Percentiles rank a stretch among this genome's conserved stretches.
Conservation (phyloP, 805 yeast species). For the Ascoidea asiatica region DNA sequence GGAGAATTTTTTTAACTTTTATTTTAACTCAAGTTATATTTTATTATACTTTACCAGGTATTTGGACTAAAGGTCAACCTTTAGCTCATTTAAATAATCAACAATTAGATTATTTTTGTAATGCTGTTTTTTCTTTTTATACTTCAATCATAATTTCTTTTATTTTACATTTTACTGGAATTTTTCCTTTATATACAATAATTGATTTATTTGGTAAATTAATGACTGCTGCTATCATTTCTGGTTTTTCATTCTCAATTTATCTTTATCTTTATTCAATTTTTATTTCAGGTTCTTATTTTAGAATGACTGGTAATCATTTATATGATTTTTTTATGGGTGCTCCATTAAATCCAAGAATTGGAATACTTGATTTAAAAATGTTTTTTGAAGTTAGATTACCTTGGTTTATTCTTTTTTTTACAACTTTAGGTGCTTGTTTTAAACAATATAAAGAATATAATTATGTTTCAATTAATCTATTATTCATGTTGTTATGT, state of each 20-base stretch:
- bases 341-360: slow-evolving; percentile 90
- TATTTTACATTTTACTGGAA: slow-evolving; percentile 55
- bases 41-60: slow-evolving; percentile 80
- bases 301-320: slow-evolving; percentile 83
- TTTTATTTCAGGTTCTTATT: slow-evolving; percentile 57
- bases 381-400: slow-evolving; percentile 96
- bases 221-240: slow-evolving; percentile 80
- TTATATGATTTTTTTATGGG: slow-evolving; percentile 94
- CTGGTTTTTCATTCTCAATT: slow-evolving; percentile 62
- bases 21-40: slow-evolving; percentile 55
- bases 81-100: slow-evolving; percentile 65
- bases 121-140: slow-evolving; percentile 80
- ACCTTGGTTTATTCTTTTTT: slow-evolving; percentile 89
- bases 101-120: slow-evolving; percentile 86
- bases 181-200: slow-evolving; percentile 62
- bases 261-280: slow-evolving; percentile 58
- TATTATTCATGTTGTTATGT: slow-evolving; percentile 59
- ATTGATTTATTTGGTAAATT: slow-evolving; percentile 80
- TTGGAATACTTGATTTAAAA: slow-evolving; percentile 85
- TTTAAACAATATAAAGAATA: slow-evolving; percentile 70
- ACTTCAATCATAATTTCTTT: slow-evolving; percentile 44
- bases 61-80: slow-evolving; percentile 93
- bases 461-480: slow-evolving; percentile 71
- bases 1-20: slow-evolving; percentile 62
- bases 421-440: slow-evolving; percentile 60